Conservation (phyloP, 1,284 basidiomycete species). For the Rhodofomes roseus region DNA sequence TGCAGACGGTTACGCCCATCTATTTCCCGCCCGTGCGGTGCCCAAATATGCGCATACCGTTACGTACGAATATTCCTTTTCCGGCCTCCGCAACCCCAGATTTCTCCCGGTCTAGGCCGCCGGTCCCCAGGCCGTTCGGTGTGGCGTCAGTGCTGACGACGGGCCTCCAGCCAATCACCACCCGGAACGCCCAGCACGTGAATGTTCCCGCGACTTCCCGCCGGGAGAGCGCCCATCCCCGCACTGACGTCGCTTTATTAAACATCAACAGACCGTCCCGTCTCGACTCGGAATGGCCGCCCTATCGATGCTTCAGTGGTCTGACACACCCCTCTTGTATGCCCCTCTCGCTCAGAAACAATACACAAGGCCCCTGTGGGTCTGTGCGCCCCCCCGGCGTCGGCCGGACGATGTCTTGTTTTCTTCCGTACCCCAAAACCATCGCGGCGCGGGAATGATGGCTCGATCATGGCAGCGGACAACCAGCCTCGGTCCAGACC, state of each 20-base stretch:
- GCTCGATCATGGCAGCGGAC: background rate
- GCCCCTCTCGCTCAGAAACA: background rate
- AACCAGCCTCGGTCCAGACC: background rate
- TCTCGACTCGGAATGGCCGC: background rate
- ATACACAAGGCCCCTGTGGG: background rate
- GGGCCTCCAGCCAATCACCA: background rate
- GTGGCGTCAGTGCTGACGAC: slow-evolving; percentile 4
- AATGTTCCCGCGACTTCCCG: slow-evolving; percentile 1
- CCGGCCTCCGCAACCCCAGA: background rate
- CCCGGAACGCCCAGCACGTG: background rate
- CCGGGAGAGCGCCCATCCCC: background rate
- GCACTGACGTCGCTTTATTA: slow-evolving; percentile 4
- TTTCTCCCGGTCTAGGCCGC: background rate
- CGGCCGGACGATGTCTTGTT: background rate
- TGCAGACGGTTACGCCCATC: background rate
- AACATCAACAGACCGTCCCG: background rate
- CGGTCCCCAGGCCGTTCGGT: background rate
- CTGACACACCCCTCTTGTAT: background rate
- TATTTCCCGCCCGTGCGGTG: slow-evolving; percentile 1
- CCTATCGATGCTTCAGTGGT: background rate
- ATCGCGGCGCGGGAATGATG: background rate
- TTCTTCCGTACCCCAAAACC: slow-evolving; percentile 3
- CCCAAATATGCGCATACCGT: slow-evolving; percentile 2
- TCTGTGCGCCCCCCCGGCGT: background rate
- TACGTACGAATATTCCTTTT: background rate